Conservation (phyloP, 371 early-diverging fungal genomes). For the Actinomortierella ambigua region DNA sequence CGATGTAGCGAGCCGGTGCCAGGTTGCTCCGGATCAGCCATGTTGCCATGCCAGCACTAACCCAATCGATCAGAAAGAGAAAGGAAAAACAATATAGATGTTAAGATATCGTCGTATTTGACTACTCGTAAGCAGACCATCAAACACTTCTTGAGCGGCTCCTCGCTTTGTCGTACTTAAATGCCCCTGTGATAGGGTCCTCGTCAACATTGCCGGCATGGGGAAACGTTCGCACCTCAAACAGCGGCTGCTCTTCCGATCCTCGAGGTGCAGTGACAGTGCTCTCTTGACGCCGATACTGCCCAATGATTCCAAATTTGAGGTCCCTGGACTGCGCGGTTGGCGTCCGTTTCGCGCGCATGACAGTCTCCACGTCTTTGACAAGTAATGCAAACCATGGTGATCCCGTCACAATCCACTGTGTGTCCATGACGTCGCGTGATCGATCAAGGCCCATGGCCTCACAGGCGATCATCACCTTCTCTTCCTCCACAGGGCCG, state of each 20-base stretch:
- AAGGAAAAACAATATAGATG: neutral
- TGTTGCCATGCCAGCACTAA: constrained; percentile 29
- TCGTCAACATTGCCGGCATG: constrained; percentile 12
- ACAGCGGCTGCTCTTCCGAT: constrained; percentile 12
- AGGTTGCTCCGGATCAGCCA: constrained; percentile 20
- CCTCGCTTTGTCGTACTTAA: constrained; percentile 34
- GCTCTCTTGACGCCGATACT: too few relatives aligned
- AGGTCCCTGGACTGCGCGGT: constrained; percentile 16
- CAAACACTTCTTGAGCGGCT: too few relatives aligned
- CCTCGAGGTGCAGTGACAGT: too few relatives aligned
- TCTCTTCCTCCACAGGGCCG: constrained; percentile 21
- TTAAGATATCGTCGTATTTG: too few relatives aligned
- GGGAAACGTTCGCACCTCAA: constrained; percentile 23
- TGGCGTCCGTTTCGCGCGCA: constrained; percentile 13
- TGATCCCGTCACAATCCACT: constrained; percentile 25
- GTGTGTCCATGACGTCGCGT: constrained; percentile 15
- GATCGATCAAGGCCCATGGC: constrained; percentile 22
- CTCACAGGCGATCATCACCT: constrained; percentile 7
- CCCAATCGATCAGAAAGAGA: neutral
- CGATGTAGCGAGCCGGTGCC: constrained; percentile 17
- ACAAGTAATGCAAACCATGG: constrained; percentile 19
- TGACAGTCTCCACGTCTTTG: constrained; percentile 16
- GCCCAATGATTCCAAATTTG: constrained; percentile 18
- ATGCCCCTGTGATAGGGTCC: constrained; percentile 28
- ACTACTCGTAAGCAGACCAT: neutral